phyloP scores from a whole-genome alignment of 129 eudicot species.

The Helichrysum umbraculigerum region DNA sequence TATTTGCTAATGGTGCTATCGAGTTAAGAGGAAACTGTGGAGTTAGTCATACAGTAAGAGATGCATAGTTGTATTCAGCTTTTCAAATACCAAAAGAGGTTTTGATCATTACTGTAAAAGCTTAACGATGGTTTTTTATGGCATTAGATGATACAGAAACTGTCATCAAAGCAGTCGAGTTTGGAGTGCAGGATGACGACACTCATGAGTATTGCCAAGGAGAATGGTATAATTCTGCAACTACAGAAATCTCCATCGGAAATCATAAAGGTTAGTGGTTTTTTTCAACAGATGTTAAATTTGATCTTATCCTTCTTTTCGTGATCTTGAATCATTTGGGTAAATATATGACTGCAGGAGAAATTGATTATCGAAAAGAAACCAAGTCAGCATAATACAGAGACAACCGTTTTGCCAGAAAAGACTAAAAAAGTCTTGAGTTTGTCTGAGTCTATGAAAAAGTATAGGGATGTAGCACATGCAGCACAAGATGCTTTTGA shows the following conservation, averaged over 20 bases:
- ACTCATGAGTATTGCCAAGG: slow-evolving; percentile 65
- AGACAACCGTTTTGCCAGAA: slow-evolving; percentile 19
- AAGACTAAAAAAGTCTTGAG: slow-evolving; percentile 31
- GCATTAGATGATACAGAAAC: slow-evolving; percentile 65
- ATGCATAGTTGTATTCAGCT: not conserved
- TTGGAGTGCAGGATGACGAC: slow-evolving; percentile 59
- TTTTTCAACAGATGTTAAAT: not conserved
- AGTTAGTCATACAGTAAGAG: slow-evolving; percentile 55
- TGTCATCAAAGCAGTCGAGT: slow-evolving; percentile 66
- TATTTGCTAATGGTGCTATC: slow-evolving; percentile 50
- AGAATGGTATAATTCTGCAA: slow-evolving; percentile 54
- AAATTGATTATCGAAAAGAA: slow-evolving; percentile 12
- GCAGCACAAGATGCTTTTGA: slow-evolving; percentile 86
- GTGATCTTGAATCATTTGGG: not conserved
- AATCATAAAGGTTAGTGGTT: slow-evolving; percentile 40
- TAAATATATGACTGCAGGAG: slow-evolving; percentile 27
- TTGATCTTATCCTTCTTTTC: not conserved
- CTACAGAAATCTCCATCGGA: slow-evolving; percentile 33
- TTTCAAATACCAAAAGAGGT: not conserved
- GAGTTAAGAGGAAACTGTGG: slow-evolving; percentile 62
- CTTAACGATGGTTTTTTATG: slow-evolving; percentile 13
- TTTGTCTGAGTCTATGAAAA: slow-evolving; percentile 41
- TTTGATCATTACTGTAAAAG: not conserved
- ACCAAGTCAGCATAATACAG: slow-evolving; percentile 17
- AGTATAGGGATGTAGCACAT: slow-evolving; percentile 63